Evolutionary conservation across 169 alveolate genomes (phyloP).

Genomic region (Haemoproteus tartakovskyi): DNA sequence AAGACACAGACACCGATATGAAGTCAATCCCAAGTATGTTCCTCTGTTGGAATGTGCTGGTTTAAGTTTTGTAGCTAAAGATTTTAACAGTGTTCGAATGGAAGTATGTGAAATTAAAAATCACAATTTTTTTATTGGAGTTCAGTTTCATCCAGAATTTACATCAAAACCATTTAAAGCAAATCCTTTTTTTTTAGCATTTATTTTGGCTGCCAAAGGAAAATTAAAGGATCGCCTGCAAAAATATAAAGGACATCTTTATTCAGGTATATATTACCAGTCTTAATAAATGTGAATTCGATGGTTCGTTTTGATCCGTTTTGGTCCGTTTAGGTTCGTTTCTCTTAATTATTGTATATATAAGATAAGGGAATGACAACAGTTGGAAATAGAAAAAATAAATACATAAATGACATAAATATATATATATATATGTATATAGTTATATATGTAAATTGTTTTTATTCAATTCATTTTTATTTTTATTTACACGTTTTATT

Average conservation of each 20-base stretch:
- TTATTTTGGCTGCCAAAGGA: conserved; percentile 82
- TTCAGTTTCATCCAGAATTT: conserved; percentile 96
- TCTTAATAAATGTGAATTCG: background rate
- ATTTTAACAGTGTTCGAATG: conserved; percentile 86
- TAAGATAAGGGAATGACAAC: background rate
- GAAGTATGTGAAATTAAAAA: conserved; percentile 85
- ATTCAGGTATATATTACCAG: conserved; percentile 69
- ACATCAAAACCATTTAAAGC: conserved; percentile 87
- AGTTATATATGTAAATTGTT: too few species aligned
- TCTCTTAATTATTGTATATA: background rate
- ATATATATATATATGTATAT: too few species aligned
- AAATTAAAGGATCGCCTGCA: conserved; percentile 69
- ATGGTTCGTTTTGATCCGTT: background rate
- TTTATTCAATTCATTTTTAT: too few species aligned
- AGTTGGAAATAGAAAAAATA: background rate
- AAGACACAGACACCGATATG: conserved; percentile 94
- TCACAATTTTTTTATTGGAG: conserved; percentile 91
- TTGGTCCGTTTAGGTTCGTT: background rate
- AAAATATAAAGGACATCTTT: conserved; percentile 68
- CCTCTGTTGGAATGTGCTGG: conserved; percentile 86
- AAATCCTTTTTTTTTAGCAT: conserved; percentile 84
- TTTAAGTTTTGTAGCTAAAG: conserved; percentile 86
- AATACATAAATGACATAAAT: too few species aligned
- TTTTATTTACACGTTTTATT: too few species aligned
- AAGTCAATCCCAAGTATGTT: conserved; percentile 87